Evolutionary conservation across 177 flowering plant genomes (phyloP).

Genomic region (Vitis hybrid): DNA sequence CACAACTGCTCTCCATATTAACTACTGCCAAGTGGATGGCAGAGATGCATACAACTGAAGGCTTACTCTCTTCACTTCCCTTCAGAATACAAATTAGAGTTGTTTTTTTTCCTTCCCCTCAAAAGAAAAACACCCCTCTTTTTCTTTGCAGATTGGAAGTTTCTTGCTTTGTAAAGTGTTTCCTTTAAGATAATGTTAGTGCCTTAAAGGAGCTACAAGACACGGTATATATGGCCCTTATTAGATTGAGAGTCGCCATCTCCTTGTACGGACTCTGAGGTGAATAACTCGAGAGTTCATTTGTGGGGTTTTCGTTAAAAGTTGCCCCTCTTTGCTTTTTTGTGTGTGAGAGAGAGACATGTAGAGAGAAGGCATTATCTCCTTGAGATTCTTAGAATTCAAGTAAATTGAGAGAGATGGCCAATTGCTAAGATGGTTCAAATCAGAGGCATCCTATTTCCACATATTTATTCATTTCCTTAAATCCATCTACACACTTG

Average conservation of each 20-base stretch:
- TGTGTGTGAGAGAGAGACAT: background rate
- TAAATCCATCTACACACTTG: conserved; percentile 5
- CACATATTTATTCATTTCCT: background rate
- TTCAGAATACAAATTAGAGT: too few relatives aligned
- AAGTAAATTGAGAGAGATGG: background rate
- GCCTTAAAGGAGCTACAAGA: conserved; percentile 9
- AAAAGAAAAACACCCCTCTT: background rate
- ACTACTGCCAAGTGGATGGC: too few relatives aligned
- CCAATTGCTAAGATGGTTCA: background rate
- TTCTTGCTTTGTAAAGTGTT: conserved; percentile 12
- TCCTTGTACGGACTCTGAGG: conserved; percentile 21
- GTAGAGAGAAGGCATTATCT: too few relatives aligned
- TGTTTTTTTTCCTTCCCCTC: too few relatives aligned
- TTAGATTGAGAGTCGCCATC: conserved; percentile 18
- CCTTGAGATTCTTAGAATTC: conserved; percentile 6
- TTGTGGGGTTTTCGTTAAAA: background rate
- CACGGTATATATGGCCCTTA: conserved; percentile 19
- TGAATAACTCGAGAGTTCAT: conserved; percentile 2
- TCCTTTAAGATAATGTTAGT: conserved; percentile 8
- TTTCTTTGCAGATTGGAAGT: conserved; percentile 14
- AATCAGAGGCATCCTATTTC: background rate
- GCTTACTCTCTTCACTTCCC: too few relatives aligned
- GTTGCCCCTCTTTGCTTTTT: background rate
- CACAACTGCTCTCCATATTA: too few relatives aligned
- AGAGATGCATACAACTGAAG: too few relatives aligned